phyloP scores from a whole-genome alignment of 2,329 filamentous ascomycete genomes.

The Metarhizium brunneum region DNA sequence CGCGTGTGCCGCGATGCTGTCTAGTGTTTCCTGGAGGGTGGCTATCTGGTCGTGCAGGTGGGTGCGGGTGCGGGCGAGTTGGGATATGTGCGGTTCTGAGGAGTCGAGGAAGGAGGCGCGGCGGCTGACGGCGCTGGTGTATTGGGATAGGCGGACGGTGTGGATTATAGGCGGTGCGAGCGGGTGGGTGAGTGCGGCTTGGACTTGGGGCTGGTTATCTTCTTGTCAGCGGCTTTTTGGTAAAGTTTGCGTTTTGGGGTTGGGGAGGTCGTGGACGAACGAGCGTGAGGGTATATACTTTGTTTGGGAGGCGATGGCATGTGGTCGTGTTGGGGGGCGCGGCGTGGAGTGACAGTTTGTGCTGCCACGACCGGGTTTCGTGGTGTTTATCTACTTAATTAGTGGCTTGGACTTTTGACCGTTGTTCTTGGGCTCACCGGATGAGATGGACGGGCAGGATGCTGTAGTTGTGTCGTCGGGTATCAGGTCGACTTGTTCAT shows the following conservation, averaged over 20 bases:
- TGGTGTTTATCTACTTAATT: not conserved
- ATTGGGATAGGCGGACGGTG: slow-evolving; percentile 11
- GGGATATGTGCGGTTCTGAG: slow-evolving; percentile 3
- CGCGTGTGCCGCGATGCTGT: not conserved
- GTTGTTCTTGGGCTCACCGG: not conserved
- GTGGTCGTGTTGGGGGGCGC: not conserved
- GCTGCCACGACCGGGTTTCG: slow-evolving; percentile 1
- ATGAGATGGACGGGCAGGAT: not conserved
- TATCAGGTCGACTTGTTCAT: not conserved
- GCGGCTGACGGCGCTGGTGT: slow-evolving; percentile 10
- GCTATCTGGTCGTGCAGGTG: slow-evolving; percentile 9
- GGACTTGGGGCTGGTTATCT: slow-evolving; percentile 8
- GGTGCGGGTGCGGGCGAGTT: slow-evolving; percentile 2
- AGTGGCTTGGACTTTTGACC: not conserved
- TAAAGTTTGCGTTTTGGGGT: slow-evolving; percentile 7
- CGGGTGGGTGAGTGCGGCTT: slow-evolving; percentile 11
- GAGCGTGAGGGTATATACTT: not conserved
- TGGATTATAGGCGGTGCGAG: slow-evolving; percentile 11
- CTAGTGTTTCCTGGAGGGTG: slow-evolving; percentile 3
- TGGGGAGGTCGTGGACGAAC: slow-evolving; percentile 2
- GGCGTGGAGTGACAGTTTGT: not conserved
- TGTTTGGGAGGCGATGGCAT: not conserved
- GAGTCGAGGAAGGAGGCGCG: slow-evolving; percentile 11
- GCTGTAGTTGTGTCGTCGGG: not conserved
- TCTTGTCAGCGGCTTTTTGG: not conserved